These are phyloP conservation scores for Neostapfia colusana DNA, from an alignment of 176 grass and related monocot species.

Conservation along the genomic window DNA sequence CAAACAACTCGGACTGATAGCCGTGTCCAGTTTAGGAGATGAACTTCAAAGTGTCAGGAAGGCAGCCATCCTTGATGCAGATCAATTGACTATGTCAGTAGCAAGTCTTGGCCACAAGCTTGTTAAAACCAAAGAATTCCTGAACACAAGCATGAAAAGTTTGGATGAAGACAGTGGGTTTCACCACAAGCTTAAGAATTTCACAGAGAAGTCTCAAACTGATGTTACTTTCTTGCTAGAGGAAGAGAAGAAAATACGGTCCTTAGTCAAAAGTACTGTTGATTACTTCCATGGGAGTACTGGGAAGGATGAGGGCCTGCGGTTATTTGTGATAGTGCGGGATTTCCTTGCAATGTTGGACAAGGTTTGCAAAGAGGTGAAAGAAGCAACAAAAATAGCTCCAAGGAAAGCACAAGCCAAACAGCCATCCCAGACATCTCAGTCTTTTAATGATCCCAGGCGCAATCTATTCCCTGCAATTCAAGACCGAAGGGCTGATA, in stretches of 20 bases:
- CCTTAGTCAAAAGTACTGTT: constrained; percentile 53
- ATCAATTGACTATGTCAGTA: constrained; percentile 60
- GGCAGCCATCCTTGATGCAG: constrained; percentile 66
- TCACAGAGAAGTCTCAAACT: constrained; percentile 51
- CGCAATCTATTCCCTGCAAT: constrained; percentile 67
- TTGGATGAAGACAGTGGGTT: constrained; percentile 75
- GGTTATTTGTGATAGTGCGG: constrained; percentile 74
- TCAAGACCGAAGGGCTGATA: constrained; percentile 49
- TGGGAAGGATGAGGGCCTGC: constrained; percentile 78
- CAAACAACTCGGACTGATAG: constrained; percentile 62
- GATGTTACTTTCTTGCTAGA: constrained; percentile 54
- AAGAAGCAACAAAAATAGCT: constrained; percentile 49
- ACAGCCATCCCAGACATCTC: constrained; percentile 14
- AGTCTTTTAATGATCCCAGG: constrained; percentile 48
- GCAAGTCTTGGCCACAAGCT: constrained; percentile 61
- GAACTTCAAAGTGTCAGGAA: constrained; percentile 75
- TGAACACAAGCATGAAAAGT: constrained; percentile 67
- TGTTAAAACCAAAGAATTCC: constrained; percentile 71
- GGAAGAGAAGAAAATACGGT: constrained; percentile 80
- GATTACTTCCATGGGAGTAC: constrained; percentile 78
- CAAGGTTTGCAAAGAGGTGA: constrained; percentile 82
- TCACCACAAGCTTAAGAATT: constrained; percentile 56
- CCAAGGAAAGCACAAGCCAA: constrained; percentile 41
- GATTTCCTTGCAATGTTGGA: constrained; percentile 82
- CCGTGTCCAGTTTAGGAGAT: constrained; percentile 67